Evolutionary conservation across 352 stramenopile genomes (phyloP), one percentile per base, ranked within the genome.

Genomic region (Pythium guiyangense): DNA sequence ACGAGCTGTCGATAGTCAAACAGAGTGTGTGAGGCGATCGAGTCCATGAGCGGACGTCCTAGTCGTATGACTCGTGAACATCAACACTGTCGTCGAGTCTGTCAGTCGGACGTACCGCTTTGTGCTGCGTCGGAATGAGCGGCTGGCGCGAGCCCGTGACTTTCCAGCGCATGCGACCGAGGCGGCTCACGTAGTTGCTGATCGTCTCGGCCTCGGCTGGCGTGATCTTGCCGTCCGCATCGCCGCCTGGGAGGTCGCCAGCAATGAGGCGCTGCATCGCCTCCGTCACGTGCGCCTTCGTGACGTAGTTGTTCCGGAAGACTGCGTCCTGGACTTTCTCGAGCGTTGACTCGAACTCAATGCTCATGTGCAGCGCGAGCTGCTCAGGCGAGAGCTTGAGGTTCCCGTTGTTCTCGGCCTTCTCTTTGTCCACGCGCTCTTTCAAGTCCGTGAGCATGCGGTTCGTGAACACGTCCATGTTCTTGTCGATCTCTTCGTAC

Each of bases 401-500:
- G 20, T 73, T 72, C 44, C 68, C 75, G 15, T 64, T 57, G 62
- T 88, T 83, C 17, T 59, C 46, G 43, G 66, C 59, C 35, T 77
- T 74, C 35, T 77, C 68, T 52, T 76, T 71, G 51, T 79, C 72
- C 37, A 90, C 64, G 39, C 59, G 73, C 48, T 72, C 66, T 54
- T 90, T 73, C 29, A 88, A 69, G 37, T 86, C 65, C 31, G 88
- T 76, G 20, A 89, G 67, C 74, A 90, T 84, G 29, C 79, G 76
- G 25, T 70, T 77, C n/a, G 74, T 70, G 18, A 89, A 77, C 43
- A 90, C 74, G 47, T 75, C 80, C 82, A 92, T 92, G 69, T 92
- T 92, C 64, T 86, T 73, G 69, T 92, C 82, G 59, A 92, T 92
- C 65, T 92, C 75, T 22, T 89, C 79, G 63, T 92, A 92, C 52